Evolutionary conservation across 345 rosid genomes (phyloP), one percentile per base, ranked within the genome.

Genomic region (Acer saccharum): DNA sequence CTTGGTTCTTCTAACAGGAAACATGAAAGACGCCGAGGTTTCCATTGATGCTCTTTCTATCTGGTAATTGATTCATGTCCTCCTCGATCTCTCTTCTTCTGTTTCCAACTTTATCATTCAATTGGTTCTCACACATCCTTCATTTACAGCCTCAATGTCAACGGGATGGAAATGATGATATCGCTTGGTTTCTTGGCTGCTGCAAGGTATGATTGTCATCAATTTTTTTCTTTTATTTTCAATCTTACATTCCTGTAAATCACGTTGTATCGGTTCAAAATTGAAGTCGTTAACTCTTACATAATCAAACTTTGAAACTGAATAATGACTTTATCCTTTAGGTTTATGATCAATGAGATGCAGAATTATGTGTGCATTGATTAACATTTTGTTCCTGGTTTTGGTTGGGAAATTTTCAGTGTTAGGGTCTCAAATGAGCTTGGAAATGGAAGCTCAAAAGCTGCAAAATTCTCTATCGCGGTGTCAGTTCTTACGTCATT

Each of bases 371-470:
- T 4, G 18, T 65, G 52, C 41, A 14, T 52, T 66, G 21, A 25
- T 25, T 17, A 18, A 74, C 55, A n/a, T 10, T 2, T 21, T 60
- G 11, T 60, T 54, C 35, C 4, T 55, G 75, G 7, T 67, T 77
- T 52, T 72, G 73, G 13, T 20, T 54, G 57, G 27, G 54, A 55
- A 66, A 76, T 76, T 50, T 65, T 4, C 82, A 91, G 98, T 80
- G 95, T 92, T 52, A 80, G 98, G 76, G 95, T 92, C 12, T 89
- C 98, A 0, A 94, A 94, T 69, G 98, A 94, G 72, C 90, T 94
- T 1, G 98, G 98, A 64, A 76, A 88, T 32, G 95, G 94, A 77
- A 85, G 88, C 79, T 32, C 94, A 16, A 86, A 69, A 35, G 90
- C 80, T 74, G 90, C 92, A 3, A 93, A 90, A 52, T 90, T 88